Percentiles rank a stretch among this genome's conserved stretches.
These are phyloP conservation scores for Wickerhamiella occidentalis DNA, from an alignment of 805 yeast genomes.

Conservation along the genomic window DNA sequence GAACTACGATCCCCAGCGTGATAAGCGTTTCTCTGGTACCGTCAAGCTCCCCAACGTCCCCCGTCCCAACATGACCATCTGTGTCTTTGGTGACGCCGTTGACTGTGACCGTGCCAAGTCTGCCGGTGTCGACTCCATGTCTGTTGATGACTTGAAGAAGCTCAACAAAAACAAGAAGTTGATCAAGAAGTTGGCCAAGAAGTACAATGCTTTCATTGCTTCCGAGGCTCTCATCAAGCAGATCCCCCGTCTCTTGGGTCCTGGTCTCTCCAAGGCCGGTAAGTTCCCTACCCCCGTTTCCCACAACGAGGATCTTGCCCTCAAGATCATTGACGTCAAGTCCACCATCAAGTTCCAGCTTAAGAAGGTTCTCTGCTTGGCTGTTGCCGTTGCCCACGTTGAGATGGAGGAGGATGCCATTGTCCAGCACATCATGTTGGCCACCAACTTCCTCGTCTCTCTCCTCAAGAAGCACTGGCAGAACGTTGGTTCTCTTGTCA, in stretches of 20 bases:
- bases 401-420: conserved; percentile 96
- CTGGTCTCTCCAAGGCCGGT: conserved; percentile 99
- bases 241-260: conserved; percentile 99
- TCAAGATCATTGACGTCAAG: conserved; percentile 92
- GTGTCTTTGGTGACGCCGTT: conserved; percentile 99
- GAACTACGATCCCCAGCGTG: conserved; percentile 99
- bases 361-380: conserved; percentile 98
- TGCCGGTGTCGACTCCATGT: conserved; percentile 98
- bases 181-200: conserved; percentile 99
- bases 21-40: conserved; percentile 99
- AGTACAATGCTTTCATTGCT: conserved; percentile 98
- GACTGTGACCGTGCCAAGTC: conserved; percentile 99
- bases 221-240: conserved; percentile 98
- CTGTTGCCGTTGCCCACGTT: conserved; percentile 99
- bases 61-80: conserved; percentile 99
- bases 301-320: conserved; percentile 94
- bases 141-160: conserved; percentile 99
- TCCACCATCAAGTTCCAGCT: conserved; percentile 99
- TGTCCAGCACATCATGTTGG: conserved; percentile 96
- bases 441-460: conserved; percentile 98
- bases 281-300: conserved; percentile 99
- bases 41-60: conserved; percentile 97
- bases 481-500: conserved; percentile 98
- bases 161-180: conserved; percentile 99
- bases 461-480: conserved; percentile 99